Percentiles rank a stretch among this genome's conserved stretches.
Evolutionary conservation across 2,329 filamentous ascomycete genomes (phyloP).

Genomic region (Pseudocercospora eumusae): DNA sequence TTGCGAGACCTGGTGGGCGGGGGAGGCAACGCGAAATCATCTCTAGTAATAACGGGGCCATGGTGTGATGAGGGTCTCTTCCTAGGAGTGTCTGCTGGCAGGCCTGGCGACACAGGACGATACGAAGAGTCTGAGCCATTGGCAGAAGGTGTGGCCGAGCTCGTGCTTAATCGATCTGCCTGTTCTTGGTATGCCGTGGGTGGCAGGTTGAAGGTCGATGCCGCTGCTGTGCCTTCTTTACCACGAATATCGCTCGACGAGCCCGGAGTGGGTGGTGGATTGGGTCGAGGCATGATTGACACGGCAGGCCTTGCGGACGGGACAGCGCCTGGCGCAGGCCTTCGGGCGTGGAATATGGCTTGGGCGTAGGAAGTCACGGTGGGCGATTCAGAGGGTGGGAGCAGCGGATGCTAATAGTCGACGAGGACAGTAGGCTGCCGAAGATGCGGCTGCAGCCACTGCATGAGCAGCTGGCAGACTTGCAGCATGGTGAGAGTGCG

Average conservation of each 20-base stretch:
- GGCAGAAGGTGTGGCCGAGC: conserved; percentile 51
- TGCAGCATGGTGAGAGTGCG: conserved; percentile 10
- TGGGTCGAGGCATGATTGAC: conserved; percentile 62
- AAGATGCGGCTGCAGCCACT: conserved; percentile 7
- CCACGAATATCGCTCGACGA: conserved; percentile 78
- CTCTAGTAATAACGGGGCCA: conserved; percentile 48
- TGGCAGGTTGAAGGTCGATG: conserved; percentile 72
- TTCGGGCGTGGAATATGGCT: conserved; percentile 33
- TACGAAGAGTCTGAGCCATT: conserved; percentile 56
- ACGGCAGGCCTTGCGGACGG: conserved; percentile 27
- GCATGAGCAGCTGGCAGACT: conserved; percentile 16
- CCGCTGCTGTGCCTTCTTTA: conserved; percentile 64
- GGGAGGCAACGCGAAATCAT: conserved; percentile 79
- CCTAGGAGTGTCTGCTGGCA: conserved; percentile 42
- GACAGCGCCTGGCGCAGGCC: conserved; percentile 22
- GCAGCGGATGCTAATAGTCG: conserved; percentile 6
- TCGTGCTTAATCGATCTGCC: conserved; percentile 49
- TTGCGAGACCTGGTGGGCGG: conserved; percentile 89
- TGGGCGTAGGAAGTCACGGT: conserved; percentile 35
- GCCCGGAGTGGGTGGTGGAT: conserved; percentile 72
- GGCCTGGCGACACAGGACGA: conserved; percentile 48
- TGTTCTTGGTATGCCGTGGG: conserved; percentile 65
- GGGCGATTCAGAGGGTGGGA: conserved; percentile 24
- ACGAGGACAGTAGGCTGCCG: conserved; percentile 2
- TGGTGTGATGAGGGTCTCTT: conserved; percentile 34